Evolutionary conservation across 208 protist genomes (phyloP).

Genomic region (Leishmania amazonensis): DNA sequence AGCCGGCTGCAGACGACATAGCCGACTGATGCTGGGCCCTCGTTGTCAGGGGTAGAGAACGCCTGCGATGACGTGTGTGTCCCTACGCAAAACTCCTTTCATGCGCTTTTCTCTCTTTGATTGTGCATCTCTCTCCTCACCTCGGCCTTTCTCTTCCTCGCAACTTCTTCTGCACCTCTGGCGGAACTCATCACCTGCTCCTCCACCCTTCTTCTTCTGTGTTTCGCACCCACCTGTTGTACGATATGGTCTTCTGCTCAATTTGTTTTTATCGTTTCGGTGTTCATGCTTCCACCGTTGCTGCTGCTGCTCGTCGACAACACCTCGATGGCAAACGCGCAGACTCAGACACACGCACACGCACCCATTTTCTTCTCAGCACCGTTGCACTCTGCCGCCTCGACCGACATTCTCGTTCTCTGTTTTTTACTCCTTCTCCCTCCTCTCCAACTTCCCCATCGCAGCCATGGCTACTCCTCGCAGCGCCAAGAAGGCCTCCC

Average conservation of each 20-base stretch:
- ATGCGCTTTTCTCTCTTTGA: not conserved
- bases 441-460: not conserved
- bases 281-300: not conserved
- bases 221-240: not conserved
- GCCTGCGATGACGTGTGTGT: not conserved
- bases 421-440: not conserved
- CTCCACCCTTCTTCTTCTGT: not conserved
- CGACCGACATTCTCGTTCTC: not conserved
- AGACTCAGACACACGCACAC: not conserved
- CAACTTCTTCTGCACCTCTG: not conserved
- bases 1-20: not conserved
- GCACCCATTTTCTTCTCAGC: not conserved
- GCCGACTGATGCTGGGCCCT: not conserved
- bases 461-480: conserved; percentile 65
- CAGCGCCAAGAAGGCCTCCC: conserved; percentile 75
- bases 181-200: not conserved
- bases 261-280: not conserved
- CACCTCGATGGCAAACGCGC: not conserved
- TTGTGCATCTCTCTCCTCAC: not conserved
- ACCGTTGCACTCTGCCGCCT: not conserved
- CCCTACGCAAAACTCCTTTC: not conserved
- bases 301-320: not conserved
- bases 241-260: not conserved
- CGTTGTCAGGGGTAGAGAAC: not conserved
- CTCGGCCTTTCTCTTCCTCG: not conserved